phyloP scores from a whole-genome alignment of 345 rosid species.

The Adansonia digitata region DNA sequence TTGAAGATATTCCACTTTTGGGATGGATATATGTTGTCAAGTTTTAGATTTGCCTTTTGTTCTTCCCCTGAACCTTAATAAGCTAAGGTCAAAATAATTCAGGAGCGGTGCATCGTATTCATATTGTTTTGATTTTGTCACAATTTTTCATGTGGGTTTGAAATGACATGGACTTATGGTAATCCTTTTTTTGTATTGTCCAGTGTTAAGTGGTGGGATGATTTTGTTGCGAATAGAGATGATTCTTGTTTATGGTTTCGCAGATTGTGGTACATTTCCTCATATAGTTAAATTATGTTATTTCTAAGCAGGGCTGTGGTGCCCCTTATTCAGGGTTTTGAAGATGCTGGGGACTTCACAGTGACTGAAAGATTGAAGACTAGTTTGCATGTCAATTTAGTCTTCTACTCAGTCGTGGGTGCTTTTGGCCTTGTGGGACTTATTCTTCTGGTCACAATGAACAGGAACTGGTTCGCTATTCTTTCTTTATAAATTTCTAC shows the following conservation, averaged over 20 bases:
- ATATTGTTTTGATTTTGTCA: neutral
- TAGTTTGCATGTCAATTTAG: constrained; percentile 79
- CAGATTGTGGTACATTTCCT: constrained; percentile 30
- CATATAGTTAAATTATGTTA: constrained; percentile 43
- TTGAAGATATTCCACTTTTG: neutral
- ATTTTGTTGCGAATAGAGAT: neutral
- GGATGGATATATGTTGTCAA: neutral
- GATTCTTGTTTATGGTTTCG: constrained; percentile 16
- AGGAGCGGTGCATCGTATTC: neutral
- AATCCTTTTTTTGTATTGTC: neutral
- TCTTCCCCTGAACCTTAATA: neutral
- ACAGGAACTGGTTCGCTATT: constrained; percentile 37
- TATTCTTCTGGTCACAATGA: constrained; percentile 75
- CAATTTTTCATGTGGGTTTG: neutral
- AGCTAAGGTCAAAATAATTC: too few relatives aligned
- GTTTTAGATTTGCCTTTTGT: neutral
- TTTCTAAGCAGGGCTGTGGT: constrained; percentile 92
- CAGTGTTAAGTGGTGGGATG: neutral
- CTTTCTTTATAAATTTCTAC: constrained; percentile 5
- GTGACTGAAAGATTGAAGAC: constrained; percentile 82
- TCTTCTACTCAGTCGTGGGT: constrained; percentile 84
- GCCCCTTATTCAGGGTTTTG: constrained; percentile 98
- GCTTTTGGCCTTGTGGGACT: constrained; percentile 80
- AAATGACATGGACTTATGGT: neutral
- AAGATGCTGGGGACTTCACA: constrained; percentile 97